Base-by-base conservation (phyloP, 345 rosid species). In the Turnera subulata region DNA sequence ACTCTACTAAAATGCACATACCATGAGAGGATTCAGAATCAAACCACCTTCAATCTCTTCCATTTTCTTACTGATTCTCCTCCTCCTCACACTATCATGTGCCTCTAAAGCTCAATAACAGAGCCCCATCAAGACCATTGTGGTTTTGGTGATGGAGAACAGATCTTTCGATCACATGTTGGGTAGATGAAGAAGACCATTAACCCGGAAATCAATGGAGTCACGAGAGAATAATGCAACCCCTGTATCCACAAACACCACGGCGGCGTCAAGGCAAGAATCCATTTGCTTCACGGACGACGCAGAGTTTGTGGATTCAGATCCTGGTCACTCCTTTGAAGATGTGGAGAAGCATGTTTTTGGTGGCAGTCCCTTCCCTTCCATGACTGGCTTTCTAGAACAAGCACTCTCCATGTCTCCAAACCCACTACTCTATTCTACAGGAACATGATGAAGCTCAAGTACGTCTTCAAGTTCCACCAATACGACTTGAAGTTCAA, bases 251-350 rank as follows among this genome's bases (percentile, higher is more conserved):
- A 75, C 85, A 55, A 68, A 61, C 23, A 54, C 40, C 45, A 63
- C 80, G 6, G 51, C 57, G 17, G 79, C 75, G 8, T 29, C 35
- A 29, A 29, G 8, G 8, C 35, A 29, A 0, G 61, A 40, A 12
- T 40, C 14, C 45, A 40, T 40, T 4, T 40, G 11, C 11, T 35
- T 40, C 45, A 40, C 6, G 2, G 11, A 40, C n/a, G 2, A 40
- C 49, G 97, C 99, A 3, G 85, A 85, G 72, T 93, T 83, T 57
- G 94, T 86, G 76, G 97, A 93, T 69, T 89, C 91, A 62, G 99
- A 93, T 80, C 99, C 99, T 35, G 99, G 91, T 22, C 98, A 92
- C 67, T 88, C 98, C 22, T 92, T 92, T 22, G 89, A 92, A 70
- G 98, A 66, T 25, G 96, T 92, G 24, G 69, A 65, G 45, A 4